Evolutionary conservation across 179 eudicot species (phyloP).

Genomic region (Silene vulgaris): DNA sequence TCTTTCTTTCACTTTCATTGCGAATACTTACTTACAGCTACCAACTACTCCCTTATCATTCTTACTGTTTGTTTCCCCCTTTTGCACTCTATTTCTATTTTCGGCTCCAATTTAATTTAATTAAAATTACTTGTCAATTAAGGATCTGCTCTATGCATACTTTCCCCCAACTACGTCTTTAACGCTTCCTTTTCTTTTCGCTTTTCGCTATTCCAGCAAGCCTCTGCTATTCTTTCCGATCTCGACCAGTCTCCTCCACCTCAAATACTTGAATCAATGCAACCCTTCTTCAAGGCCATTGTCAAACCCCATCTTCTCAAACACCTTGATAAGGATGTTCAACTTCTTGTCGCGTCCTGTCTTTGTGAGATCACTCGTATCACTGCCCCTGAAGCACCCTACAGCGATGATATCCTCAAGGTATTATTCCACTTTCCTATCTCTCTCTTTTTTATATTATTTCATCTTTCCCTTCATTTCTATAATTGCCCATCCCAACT

Average conservation of each 20-base stretch:
- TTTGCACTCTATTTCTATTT: too few species aligned
- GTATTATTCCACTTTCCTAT: constrained; percentile 27
- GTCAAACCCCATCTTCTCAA: constrained; percentile 74
- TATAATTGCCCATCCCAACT: not conserved
- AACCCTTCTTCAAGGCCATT: constrained; percentile 69
- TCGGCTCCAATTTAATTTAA: too few species aligned
- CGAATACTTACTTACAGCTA: too few species aligned
- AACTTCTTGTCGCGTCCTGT: constrained; percentile 81
- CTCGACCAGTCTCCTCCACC: constrained; percentile 78
- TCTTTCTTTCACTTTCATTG: too few species aligned
- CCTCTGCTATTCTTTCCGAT: constrained; percentile 62
- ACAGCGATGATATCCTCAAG: constrained; percentile 77
- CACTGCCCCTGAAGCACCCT: constrained; percentile 97
- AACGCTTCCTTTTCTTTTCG: constrained; percentile 1
- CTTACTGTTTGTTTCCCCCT: too few species aligned
- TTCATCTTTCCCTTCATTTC: too few species aligned
- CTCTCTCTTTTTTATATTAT: too few species aligned
- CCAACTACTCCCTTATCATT: too few species aligned
- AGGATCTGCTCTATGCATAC: too few species aligned
- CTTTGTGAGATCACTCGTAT: constrained; percentile 94
- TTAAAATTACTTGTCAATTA: too few species aligned
- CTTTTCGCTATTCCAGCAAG: constrained; percentile 54
- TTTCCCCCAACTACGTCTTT: too few species aligned
- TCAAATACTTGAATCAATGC: constrained; percentile 65
- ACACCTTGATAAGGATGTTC: constrained; percentile 85